Evolutionary conservation across 345 rosid species (phyloP).

Genomic region (Bruguiera parviflora): DNA sequence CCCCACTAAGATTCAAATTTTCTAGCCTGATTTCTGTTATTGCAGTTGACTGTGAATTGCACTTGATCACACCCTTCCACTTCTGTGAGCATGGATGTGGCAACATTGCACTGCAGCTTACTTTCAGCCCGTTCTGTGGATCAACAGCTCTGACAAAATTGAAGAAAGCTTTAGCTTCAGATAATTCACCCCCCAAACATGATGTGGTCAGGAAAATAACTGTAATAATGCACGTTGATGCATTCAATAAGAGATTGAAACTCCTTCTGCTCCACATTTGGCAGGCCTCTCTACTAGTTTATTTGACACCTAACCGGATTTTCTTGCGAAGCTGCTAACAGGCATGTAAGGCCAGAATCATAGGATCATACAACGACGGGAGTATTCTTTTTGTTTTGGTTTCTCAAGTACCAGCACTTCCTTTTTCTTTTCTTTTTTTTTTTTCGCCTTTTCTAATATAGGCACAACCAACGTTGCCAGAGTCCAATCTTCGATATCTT

Average conservation of each 20-base stretch:
- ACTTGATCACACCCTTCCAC: slow-evolving; percentile 23
- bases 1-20: slow-evolving; percentile 37
- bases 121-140: slow-evolving; percentile 27
- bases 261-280: slow-evolving; percentile 24
- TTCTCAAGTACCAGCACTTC: slow-evolving; percentile 20
- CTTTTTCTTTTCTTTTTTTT: neutral
- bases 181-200: slow-evolving; percentile 23
- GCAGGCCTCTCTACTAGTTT: neutral
- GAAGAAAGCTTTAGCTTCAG: slow-evolving; percentile 32
- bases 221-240: slow-evolving; percentile 10
- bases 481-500: slow-evolving; percentile 7
- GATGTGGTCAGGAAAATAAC: slow-evolving; percentile 18
- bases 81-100: slow-evolving; percentile 26
- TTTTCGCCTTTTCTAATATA: slow-evolving; percentile 5
- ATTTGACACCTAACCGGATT: neutral
- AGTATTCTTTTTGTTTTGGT: slow-evolving; percentile 2
- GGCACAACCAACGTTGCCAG: neutral
- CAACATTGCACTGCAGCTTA: slow-evolving; percentile 10
- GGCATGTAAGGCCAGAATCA: slow-evolving; percentile 2
- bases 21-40: slow-evolving; percentile 41
- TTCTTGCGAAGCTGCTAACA: neutral
- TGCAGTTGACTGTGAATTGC: slow-evolving; percentile 20
- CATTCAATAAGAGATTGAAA: neutral
- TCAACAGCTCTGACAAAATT: slow-evolving; percentile 34
- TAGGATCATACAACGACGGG: neutral